A percentile compares a stretch with the other conserved stretches of the same genome.
Conservation (phyloP, 768 basidiomycete species). For the Infundibulicybe gibba region DNA sequence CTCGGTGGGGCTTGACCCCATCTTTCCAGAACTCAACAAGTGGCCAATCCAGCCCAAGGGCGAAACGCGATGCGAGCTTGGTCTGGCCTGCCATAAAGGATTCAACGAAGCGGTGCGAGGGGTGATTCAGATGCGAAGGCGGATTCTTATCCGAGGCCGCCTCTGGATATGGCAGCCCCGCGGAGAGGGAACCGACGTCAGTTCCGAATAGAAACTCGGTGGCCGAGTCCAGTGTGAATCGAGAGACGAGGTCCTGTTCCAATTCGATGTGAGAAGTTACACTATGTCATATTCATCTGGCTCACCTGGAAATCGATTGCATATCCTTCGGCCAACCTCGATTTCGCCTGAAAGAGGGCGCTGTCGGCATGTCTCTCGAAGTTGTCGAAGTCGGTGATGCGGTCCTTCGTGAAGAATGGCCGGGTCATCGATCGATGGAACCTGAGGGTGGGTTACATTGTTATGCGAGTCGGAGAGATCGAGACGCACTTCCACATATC, state of each 20-base stretch:
- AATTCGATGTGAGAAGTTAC: neutral
- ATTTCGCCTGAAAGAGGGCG: conserved; percentile 39
- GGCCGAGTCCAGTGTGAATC: conserved; percentile 59
- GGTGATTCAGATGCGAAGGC: conserved; percentile 18
- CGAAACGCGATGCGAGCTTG: conserved; percentile 31
- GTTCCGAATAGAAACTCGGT: conserved; percentile 55
- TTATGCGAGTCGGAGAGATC: neutral
- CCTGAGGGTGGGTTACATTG: conserved; percentile 18
- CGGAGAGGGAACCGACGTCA: conserved; percentile 41
- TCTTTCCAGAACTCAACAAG: conserved; percentile 51
- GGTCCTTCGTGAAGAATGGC: conserved; percentile 55
- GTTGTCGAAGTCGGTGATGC: conserved; percentile 51
- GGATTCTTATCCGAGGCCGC: conserved; percentile 13
- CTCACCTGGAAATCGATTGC: conserved; percentile 55
- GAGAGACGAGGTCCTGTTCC: conserved; percentile 46
- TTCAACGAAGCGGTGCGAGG: conserved; percentile 36
- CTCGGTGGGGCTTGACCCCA: conserved; percentile 38
- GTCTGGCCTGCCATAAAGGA: conserved; percentile 51
- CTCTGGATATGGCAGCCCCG: conserved; percentile 44
- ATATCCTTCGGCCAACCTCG: conserved; percentile 38
- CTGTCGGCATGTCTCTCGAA: conserved; percentile 49
- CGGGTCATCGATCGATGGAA: conserved; percentile 59
- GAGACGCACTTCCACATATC: conserved; percentile 54
- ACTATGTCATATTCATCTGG: neutral
- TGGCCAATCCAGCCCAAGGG: conserved; percentile 45